phyloP scores from a whole-genome alignment of 2,329 filamentous ascomycete genomes.

The Colletotrichum lini region DNA sequence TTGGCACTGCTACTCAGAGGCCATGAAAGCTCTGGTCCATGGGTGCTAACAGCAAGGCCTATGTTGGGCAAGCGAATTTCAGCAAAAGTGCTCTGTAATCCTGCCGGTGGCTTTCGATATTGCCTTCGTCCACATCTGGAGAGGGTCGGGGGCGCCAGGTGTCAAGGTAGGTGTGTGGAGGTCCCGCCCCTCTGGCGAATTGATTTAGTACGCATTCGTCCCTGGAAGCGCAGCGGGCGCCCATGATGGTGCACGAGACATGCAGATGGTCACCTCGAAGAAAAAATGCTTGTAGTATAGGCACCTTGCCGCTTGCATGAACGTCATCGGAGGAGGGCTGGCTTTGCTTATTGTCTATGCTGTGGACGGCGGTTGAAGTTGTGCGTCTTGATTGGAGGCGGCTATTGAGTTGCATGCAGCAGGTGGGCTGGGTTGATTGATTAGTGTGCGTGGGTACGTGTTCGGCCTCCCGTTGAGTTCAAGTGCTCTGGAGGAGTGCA shows the following conservation, averaged over 20 bases:
- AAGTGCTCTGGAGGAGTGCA: conserved; percentile 17
- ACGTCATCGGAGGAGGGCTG: conserved; percentile 31
- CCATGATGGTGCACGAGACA: conserved; percentile 3
- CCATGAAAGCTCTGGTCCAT: not conserved
- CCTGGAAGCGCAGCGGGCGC: conserved; percentile 3
- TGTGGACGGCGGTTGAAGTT: conserved; percentile 16
- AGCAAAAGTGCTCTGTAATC: not conserved
- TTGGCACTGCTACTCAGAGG: not conserved
- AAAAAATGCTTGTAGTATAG: conserved; percentile 17
- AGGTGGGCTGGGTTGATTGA: conserved; percentile 1
- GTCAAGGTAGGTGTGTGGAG: not conserved
- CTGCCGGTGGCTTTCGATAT: not conserved
- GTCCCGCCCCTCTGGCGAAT: conserved; percentile 1
- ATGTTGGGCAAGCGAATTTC: not conserved
- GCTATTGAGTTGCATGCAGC: conserved; percentile 26
- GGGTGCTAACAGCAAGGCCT: not conserved
- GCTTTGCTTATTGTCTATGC: conserved; percentile 20
- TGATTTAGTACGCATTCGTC: not conserved
- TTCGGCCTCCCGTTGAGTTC: not conserved
- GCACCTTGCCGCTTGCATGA: conserved; percentile 10
- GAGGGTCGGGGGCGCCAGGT: not conserved
- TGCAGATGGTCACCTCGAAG: not conserved
- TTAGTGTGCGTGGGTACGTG: conserved; percentile 6
- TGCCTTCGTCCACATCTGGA: not conserved
- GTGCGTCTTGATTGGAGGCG: conserved; percentile 32